Evolutionary conservation across 2,329 filamentous ascomycete genomes (phyloP), one percentile per base, ranked within the genome.

Genomic region (Teratosphaeria epicoccoides): DNA sequence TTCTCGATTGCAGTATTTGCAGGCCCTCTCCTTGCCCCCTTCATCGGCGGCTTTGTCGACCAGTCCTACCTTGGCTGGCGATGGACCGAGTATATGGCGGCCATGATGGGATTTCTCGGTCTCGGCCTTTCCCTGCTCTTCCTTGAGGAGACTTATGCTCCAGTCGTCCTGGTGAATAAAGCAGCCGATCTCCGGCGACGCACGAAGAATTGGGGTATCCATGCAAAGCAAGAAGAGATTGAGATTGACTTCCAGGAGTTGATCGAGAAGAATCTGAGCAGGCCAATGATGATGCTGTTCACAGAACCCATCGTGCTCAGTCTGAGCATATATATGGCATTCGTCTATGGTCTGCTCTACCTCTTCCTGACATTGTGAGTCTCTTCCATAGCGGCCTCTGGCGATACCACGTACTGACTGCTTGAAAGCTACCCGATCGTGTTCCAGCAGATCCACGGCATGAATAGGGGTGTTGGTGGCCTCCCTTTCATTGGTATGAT

Each of bases 301-400:
- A 72, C 69, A 1, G 72, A 76, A 54, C 72, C 73, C 0, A 75
- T 76, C 52, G 67, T 76, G 7, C 63, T 70, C 0, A 65, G 65
- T 25, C 70, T 76, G 43, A 68, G 72, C 4, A 51, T 61, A 22
- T 64, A 64, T 47, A 57, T 61, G 53, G 67, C 72, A 1, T 75
- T 75, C 53, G 66, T 72, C 22, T 76, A 46, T 46, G 65, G 66
- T 7, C 59, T 76, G 6, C 62, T 75, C n/a, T 76, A 73, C 54
- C 64, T 74, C 23, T 68, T 68, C 1, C 44, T 46, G 6, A 46
- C 44, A 14, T 46, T 46, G 23, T 24, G 23, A 46, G 25, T 24
- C 12, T n/a, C n/a, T 12, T 24, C 20, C 10, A 12, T 11, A 46
- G 12, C 6, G 5, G 20, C 14, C 7, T 5, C 22, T 46, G 44